Evolutionary conservation across 768 basidiomycete genomes (phyloP).

Genomic region (Galerina marginata): DNA sequence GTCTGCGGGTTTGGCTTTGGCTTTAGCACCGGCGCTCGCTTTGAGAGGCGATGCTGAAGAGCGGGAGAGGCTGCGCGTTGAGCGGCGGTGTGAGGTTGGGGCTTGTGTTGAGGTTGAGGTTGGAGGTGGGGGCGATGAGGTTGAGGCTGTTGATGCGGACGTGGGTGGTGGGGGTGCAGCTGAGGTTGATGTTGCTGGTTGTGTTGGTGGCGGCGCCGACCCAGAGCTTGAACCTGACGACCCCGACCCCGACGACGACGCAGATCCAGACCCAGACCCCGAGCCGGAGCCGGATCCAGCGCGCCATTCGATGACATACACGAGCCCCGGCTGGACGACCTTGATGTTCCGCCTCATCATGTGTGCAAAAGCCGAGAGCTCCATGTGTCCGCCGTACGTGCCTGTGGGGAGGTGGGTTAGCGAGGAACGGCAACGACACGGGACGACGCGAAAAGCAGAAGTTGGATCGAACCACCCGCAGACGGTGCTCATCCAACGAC

Average conservation of each 20-base stretch:
- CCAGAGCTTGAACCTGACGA: not conserved
- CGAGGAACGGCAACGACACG: too few species aligned
- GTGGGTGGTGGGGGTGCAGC: not conserved
- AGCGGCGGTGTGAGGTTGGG: slow-evolving; percentile 5
- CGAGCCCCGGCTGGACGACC: slow-evolving; percentile 90
- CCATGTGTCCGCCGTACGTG: slow-evolving; percentile 93
- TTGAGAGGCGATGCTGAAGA: not conserved
- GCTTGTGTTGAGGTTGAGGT: not conserved
- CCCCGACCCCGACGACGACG: too few species aligned
- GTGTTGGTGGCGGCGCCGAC: not conserved
- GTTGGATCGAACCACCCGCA: too few species aligned
- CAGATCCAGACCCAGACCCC: too few species aligned
- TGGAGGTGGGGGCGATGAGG: not conserved
- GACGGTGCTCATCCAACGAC: too few species aligned
- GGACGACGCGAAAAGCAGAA: too few species aligned
- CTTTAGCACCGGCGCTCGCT: not conserved
- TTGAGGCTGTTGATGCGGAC: not conserved
- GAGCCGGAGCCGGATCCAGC: slow-evolving; percentile 46
- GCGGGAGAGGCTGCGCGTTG: not conserved
- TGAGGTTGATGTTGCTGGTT: not conserved
- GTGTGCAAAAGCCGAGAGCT: slow-evolving; percentile 89
- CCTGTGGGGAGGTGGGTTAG: not conserved
- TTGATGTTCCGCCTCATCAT: slow-evolving; percentile 81
- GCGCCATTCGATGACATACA: slow-evolving; percentile 87
- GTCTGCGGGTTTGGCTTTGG: slow-evolving; percentile 6